These are phyloP conservation scores for Arthroderma sp. DNA, from an alignment of 2,329 filamentous ascomycete genomes.

Conservation along the genomic window DNA sequence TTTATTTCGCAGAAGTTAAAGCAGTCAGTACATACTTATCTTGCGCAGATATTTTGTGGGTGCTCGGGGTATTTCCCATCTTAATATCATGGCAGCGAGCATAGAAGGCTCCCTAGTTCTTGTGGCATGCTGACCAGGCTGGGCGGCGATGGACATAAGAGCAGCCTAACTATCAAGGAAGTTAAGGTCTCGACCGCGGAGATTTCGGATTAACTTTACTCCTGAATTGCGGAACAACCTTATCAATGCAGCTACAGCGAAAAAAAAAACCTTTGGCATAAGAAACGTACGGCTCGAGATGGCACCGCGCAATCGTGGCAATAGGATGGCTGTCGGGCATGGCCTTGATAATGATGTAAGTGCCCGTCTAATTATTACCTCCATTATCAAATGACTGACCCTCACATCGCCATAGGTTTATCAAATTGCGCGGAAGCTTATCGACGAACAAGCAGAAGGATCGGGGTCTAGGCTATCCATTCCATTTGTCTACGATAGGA, in stretches of 20 bases:
- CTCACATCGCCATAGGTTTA: conserved; percentile 42
- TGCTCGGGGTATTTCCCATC: conserved; percentile 55
- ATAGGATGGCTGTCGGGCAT: conserved; percentile 37
- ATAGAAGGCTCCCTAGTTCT: too few species aligned
- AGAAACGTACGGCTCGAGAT: conserved; percentile 14
- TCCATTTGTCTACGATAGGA: conserved; percentile 57
- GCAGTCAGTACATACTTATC: conserved; percentile 54
- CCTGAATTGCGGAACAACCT: too few species aligned
- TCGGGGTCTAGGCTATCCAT: conserved; percentile 42
- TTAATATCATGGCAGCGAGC: neutral
- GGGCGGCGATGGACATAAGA: too few species aligned
- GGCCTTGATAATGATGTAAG: conserved; percentile 51
- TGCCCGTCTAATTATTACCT: neutral
- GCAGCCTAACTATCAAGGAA: too few species aligned
- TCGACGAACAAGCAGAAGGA: conserved; percentile 49
- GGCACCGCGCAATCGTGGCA: conserved; percentile 27
- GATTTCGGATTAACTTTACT: too few species aligned
- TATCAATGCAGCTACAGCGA: too few species aligned
- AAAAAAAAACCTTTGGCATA: too few species aligned
- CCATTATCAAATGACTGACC: neutral
- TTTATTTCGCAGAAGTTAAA: neutral
- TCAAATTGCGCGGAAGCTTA: conserved; percentile 62
- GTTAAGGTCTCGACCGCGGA: too few species aligned
- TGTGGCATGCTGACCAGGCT: too few species aligned
- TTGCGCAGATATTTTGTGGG: conserved; percentile 59